Evolutionary conservation across 2,329 filamentous ascomycete genomes (phyloP).

Genomic region (Fusarium siculi): DNA sequence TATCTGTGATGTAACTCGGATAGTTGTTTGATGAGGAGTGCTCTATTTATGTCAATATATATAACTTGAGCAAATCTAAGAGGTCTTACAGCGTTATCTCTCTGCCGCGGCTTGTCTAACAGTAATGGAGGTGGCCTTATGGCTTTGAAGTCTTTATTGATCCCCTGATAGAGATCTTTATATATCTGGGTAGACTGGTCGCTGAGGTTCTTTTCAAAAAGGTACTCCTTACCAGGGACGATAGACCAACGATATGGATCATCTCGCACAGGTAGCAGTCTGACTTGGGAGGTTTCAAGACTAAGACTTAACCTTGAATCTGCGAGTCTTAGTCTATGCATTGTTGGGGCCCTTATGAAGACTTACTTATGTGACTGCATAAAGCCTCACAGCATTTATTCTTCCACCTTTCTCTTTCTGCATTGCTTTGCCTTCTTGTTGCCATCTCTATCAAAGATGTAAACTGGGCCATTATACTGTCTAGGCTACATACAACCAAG

Average conservation of each 20-base stretch:
- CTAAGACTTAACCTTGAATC: not conserved
- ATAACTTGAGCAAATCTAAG: not conserved
- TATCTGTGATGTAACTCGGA: not conserved
- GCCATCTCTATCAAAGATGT: not conserved
- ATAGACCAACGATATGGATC: constrained; percentile 9
- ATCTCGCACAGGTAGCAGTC: not conserved
- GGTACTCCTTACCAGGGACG: constrained; percentile 5
- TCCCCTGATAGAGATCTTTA: not conserved
- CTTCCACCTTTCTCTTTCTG: not conserved
- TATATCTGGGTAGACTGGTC: constrained; percentile 2
- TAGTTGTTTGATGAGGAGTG: not conserved
- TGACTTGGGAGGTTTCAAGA: constrained; percentile 13
- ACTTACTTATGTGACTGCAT: not conserved
- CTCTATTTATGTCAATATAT: not conserved
- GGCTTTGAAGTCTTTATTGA: not conserved
- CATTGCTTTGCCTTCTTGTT: not conserved
- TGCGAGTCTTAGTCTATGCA: not conserved
- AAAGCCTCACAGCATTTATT: not conserved
- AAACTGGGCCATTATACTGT: not conserved
- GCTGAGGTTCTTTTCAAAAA: constrained; percentile 11
- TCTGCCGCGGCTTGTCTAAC: not conserved
- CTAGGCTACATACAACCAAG: not conserved
- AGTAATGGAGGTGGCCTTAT: not conserved
- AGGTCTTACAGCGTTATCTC: not conserved
- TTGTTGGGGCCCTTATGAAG: not conserved